phyloP scores from a whole-genome alignment of 129 eudicot genomes.

The Calendula officinalis region DNA sequence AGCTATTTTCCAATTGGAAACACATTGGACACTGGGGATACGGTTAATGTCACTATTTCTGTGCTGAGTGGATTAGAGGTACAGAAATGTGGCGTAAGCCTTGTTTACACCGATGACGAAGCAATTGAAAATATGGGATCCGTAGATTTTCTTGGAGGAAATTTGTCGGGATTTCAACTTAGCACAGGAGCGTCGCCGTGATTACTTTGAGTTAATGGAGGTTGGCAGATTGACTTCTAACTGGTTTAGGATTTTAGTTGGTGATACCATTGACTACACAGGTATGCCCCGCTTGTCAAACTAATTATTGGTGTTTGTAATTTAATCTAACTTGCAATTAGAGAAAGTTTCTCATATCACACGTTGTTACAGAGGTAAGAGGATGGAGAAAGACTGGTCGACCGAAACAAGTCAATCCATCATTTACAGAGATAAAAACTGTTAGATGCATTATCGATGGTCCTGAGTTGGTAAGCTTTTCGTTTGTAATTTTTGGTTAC shows the following conservation, averaged over 20 bases:
- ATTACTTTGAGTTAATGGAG: constrained; percentile 4
- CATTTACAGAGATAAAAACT: constrained; percentile 4
- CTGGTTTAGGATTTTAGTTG: constrained; percentile 12
- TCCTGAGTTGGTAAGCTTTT: constrained; percentile 10
- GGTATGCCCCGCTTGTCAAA: not conserved
- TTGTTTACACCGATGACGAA: constrained; percentile 23
- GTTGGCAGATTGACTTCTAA: constrained; percentile 6
- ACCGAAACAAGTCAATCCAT: not conserved
- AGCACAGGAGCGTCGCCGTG: constrained; percentile 15
- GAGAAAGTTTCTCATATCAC: not conserved
- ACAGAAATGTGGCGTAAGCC: constrained; percentile 20
- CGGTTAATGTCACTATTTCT: constrained; percentile 17
- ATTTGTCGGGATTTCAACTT: constrained; percentile 6
- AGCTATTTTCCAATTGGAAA: constrained; percentile 38
- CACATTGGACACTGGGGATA: constrained; percentile 2
- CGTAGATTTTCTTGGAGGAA: not conserved
- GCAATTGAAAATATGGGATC: not conserved
- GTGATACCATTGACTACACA: constrained; percentile 9
- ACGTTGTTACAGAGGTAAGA: constrained; percentile 16
- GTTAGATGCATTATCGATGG: not conserved
- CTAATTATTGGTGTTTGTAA: not conserved
- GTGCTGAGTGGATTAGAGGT: constrained; percentile 14
- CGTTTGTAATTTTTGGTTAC: too few species aligned
- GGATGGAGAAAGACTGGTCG: constrained; percentile 24
- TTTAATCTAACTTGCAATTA: not conserved